These are phyloP conservation scores for Alternaria incomplexa DNA, from an alignment of 2,329 filamentous ascomycete species.

Conservation along the genomic window DNA sequence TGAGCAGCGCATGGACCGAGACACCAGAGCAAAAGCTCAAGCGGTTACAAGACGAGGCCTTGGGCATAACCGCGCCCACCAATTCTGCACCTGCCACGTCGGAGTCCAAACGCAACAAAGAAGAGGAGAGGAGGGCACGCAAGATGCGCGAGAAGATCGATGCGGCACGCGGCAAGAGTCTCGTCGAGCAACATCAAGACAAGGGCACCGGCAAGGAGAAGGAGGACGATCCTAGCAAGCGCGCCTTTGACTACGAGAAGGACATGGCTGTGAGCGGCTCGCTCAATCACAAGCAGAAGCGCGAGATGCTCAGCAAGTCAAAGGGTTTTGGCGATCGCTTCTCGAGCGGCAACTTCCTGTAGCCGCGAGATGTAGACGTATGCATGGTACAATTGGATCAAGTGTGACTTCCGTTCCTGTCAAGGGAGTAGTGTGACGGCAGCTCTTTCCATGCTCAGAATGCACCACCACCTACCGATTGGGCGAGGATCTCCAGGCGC, in stretches of 20 bases:
- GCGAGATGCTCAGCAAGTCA: constrained; percentile 79
- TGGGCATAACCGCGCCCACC: constrained; percentile 67
- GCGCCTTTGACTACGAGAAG: constrained; percentile 90
- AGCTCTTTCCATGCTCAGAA: not conserved
- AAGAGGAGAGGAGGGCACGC: constrained; percentile 54
- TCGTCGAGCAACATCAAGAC: constrained; percentile 56
- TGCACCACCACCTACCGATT: not conserved
- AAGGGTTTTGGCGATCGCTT: constrained; percentile 84
- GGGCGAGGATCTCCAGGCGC: not conserved
- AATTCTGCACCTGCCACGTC: constrained; percentile 29
- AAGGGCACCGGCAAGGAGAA: constrained; percentile 67
- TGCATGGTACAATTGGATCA: not conserved
- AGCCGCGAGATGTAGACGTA: not conserved
- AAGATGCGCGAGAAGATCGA: constrained; percentile 64
- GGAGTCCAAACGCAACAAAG: constrained; percentile 44
- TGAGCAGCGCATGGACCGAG: constrained; percentile 81
- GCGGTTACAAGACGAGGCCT: constrained; percentile 78
- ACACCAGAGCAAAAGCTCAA: constrained; percentile 87
- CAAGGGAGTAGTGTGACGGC: not conserved
- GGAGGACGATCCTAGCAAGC: constrained; percentile 83
- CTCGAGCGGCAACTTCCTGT: constrained; percentile 71
- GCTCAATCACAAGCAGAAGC: constrained; percentile 74
- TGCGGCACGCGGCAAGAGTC: constrained; percentile 50
- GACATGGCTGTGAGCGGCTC: constrained; percentile 82
- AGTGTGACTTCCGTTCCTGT: not conserved